These are phyloP conservation scores for Protomyces macrosporus DNA, from an alignment of 1,139 yeast species.

Conservation along the genomic window DNA sequence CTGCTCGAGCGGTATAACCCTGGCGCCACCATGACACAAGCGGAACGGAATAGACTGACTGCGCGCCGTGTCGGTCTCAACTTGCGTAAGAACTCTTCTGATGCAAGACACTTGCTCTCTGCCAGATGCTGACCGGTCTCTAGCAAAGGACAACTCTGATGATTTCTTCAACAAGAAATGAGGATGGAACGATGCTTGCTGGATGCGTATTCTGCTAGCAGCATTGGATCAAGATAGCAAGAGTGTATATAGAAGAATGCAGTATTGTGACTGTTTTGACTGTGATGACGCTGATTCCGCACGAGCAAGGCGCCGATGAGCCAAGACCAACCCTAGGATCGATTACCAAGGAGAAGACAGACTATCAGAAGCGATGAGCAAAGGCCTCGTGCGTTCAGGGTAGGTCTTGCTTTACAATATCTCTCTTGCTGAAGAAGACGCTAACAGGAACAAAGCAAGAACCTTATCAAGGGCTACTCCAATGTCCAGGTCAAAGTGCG, in stretches of 20 bases:
- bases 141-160: constrained; percentile 37
- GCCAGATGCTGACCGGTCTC: not conserved
- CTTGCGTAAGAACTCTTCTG: constrained; percentile 39
- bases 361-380: constrained; percentile 2
- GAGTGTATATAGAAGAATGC: too few species aligned
- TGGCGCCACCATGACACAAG: constrained; percentile 69
- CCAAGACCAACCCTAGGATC: too few species aligned
- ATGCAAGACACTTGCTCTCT: not conserved
- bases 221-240: too few species aligned
- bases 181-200: not conserved
- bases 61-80: constrained; percentile 82
- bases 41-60: constrained; percentile 68
- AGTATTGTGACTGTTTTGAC: too few species aligned
- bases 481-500: constrained; percentile 81
- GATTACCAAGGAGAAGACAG: not conserved
- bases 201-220: too few species aligned
- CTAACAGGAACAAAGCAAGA: not conserved
- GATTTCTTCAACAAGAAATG: constrained; percentile 10
- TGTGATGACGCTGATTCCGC: too few species aligned
- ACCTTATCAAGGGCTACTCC: constrained; percentile 47
- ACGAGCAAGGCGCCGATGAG: too few species aligned
- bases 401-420: not conserved
- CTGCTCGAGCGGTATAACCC: constrained; percentile 82
- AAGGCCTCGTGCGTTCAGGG: constrained; percentile 23
- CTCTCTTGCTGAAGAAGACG: not conserved